phyloP scores from a whole-genome alignment of 2,329 filamentous ascomycete genomes.

The Botryotinia calthae region DNA sequence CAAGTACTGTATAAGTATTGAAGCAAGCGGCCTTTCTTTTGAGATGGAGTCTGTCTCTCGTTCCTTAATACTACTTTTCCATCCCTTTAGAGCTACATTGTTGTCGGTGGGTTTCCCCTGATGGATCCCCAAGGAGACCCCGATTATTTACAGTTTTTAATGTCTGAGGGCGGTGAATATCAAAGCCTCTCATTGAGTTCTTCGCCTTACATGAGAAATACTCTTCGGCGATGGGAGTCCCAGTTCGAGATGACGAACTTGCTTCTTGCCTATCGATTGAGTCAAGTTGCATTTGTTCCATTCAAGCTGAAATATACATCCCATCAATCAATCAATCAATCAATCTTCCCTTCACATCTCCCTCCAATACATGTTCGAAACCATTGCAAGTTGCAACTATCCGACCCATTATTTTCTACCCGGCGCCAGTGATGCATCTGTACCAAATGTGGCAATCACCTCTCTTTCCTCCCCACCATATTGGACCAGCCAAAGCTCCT shows the following conservation, averaged over 20 bases:
- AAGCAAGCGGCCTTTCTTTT: not conserved
- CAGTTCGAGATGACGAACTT: not conserved
- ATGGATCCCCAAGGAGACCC: conserved; percentile 2
- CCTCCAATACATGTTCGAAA: not conserved
- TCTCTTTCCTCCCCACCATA: conserved; percentile 2
- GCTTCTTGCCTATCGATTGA: not conserved
- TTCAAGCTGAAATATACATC: conserved; percentile 5
- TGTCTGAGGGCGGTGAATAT: conserved; percentile 14
- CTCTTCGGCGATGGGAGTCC: not conserved
- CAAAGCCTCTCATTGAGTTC: not conserved
- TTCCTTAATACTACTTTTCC: not conserved
- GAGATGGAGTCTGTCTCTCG: conserved; percentile 5
- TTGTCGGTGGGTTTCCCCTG: not conserved
- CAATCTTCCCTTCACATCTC: not conserved
- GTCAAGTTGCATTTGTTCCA: not conserved
- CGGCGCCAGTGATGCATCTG: not conserved
- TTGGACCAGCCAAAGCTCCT: conserved; percentile 1
- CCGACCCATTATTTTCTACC: not conserved
- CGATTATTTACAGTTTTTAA: conserved; percentile 14
- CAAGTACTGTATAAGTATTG: not conserved
- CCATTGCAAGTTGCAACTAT: not conserved
- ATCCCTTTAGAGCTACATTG: not conserved
- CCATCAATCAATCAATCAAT: not conserved
- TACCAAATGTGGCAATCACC: conserved; percentile 15
- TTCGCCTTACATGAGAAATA: not conserved